Evolutionary conservation across 257 asterid species (phyloP).

Genomic region (Fraxinus americana): DNA sequence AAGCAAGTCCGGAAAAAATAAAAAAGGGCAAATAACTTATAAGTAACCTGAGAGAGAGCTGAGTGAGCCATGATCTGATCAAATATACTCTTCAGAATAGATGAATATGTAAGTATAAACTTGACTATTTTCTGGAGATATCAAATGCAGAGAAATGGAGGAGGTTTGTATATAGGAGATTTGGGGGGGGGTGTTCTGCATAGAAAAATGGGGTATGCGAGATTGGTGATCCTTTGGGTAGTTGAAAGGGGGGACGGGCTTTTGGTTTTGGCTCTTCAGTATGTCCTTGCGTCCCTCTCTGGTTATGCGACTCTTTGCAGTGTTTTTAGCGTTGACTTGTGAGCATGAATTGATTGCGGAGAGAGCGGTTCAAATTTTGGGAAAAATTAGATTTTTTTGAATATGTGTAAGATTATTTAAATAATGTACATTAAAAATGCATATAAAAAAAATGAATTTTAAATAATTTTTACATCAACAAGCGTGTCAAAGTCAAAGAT

Average conservation of each 20-base stretch:
- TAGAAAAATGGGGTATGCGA: too few relatives aligned
- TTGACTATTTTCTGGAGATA: not conserved
- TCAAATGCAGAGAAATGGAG: not conserved
- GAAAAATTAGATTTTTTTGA: too few relatives aligned
- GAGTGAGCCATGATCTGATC: slow-evolving; percentile 44
- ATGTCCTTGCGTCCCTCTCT: not conserved
- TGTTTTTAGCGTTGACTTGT: too few relatives aligned
- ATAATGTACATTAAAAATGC: too few relatives aligned
- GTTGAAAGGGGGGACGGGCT: slow-evolving; percentile 26
- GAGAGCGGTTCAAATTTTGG: too few relatives aligned
- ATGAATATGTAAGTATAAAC: not conserved
- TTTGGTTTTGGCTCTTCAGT: slow-evolving; percentile 17
- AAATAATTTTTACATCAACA: too few relatives aligned
- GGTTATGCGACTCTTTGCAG: too few relatives aligned
- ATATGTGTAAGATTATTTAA: too few relatives aligned
- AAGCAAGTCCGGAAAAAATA: slow-evolving; percentile 4
- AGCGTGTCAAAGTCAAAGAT: too few relatives aligned
- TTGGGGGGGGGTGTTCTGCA: too few relatives aligned
- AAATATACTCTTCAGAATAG: slow-evolving; percentile 1
- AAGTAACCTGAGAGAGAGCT: slow-evolving; percentile 50
- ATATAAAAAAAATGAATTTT: too few relatives aligned
- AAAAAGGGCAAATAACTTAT: not conserved
- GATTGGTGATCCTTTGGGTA: slow-evolving; percentile 27
- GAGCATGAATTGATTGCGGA: too few relatives aligned
- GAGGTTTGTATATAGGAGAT: not conserved